A percentile compares a stretch with the other conserved stretches of the same genome.
phyloP scores from a whole-genome alignment of 2,329 filamentous ascomycete genomes.

The Apiospora pterosperma region DNA sequence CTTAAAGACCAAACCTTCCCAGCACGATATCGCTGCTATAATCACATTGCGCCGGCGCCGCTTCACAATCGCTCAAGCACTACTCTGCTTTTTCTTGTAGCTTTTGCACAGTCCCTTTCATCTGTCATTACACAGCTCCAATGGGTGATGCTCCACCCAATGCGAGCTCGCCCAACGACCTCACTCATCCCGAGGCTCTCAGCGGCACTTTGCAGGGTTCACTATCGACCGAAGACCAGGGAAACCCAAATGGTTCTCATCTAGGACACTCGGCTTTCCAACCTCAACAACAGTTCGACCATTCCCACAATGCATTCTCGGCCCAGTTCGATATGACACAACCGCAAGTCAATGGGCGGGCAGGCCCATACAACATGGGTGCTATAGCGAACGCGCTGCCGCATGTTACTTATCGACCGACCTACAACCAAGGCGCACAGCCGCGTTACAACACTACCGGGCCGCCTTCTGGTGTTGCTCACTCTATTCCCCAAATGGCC shows the following conservation, averaged over 20 bases:
- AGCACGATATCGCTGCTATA: neutral
- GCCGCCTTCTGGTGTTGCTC: constrained; percentile 35
- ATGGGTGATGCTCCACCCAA: constrained; percentile 2
- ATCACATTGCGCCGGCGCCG: neutral
- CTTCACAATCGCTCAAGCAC: neutral
- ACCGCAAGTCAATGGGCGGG: constrained; percentile 24
- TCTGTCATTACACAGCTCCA: neutral
- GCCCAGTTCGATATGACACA: constrained; percentile 40
- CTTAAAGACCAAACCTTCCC: neutral
- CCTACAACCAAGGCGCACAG: constrained; percentile 32
- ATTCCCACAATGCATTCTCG: constrained; percentile 36
- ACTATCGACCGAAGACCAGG: constrained; percentile 18
- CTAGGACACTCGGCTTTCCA: constrained; percentile 12
- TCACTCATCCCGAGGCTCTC: constrained; percentile 13
- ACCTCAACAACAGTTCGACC: constrained; percentile 27
- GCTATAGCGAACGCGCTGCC: constrained; percentile 43
- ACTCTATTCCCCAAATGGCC: constrained; percentile 31
- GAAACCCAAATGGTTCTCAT: neutral
- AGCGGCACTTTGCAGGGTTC: constrained; percentile 17
- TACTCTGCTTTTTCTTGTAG: neutral
- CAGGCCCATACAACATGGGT: constrained; percentile 44
- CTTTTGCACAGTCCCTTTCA: neutral
- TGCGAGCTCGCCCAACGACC: constrained; percentile 14
- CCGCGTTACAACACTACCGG: constrained; percentile 25
- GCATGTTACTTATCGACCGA: constrained; percentile 34